Evolutionary conservation across 495 filamentous ascomycete species (phyloP), one percentile per base, ranked within the genome.

Genomic region (Hyaloscypha hepaticicola): DNA sequence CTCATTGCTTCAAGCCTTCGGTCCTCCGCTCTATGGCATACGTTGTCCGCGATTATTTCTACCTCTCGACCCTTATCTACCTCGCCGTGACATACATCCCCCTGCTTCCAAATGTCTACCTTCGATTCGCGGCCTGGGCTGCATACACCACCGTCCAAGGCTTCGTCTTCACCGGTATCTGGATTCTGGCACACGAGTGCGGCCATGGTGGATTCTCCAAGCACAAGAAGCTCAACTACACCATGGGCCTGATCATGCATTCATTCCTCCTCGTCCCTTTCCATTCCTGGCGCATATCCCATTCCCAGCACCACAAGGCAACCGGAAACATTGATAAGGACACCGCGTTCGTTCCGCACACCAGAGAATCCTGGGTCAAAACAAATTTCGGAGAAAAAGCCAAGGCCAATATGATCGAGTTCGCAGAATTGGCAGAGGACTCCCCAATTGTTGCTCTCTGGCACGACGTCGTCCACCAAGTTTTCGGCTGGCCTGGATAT

Each of bases 201-300:
- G 88, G 88, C 49, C 88, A 92, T 67, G 85, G 86, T 49, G 83
- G 87, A 5, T 91, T 91, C 81, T 90, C 88, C 7, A 71, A 79
- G 5, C 82, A 79, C 68, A 80, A 83, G 66, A 73, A 45, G 28
- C 75, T 90, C 34, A 91, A 91, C 67, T 83, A 88, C 66, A 80
- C 83, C 63, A 82, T 90, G 62, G 88, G 88, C 28, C 87, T 86
- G 83, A 76, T 87, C 61, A 73, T 78, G 52, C 88, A 91, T 71
- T 90, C 87, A 0, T 73, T 81, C 27, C 77, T 90, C 12, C 78
- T 88, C 65, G 87, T 90, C 5, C 88, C 88, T 0, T 91, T 87
- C 77, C 89, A 88, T 77, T 89, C 86, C 28, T 91, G 88, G 88
- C 86, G 90, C 76, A 85, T 89, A 72, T 88, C 86, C 60, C 88